These are phyloP conservation scores for Aristolochia fimbriata DNA, from an alignment of 164 flowering plant genomes.

Conservation along the genomic window DNA sequence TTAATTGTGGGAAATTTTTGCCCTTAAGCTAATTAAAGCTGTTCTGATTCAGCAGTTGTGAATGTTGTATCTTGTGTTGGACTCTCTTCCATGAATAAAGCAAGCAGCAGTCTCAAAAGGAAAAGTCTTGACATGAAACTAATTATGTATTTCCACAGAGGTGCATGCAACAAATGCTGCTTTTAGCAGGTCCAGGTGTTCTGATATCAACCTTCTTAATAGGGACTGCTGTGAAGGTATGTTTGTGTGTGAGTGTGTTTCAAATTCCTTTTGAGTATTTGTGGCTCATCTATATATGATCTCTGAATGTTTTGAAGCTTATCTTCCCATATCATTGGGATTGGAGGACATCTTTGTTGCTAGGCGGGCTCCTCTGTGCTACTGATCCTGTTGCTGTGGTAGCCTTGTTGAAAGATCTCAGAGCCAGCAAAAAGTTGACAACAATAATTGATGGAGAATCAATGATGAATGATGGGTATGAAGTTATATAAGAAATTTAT, in stretches of 20 bases:
- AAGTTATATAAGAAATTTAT: not conserved
- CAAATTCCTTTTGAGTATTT: too few species aligned
- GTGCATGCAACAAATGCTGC: slow-evolving; percentile 80
- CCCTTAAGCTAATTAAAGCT: too few species aligned
- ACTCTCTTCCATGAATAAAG: too few species aligned
- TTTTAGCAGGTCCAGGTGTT: slow-evolving; percentile 57
- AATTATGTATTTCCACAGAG: slow-evolving; percentile 40
- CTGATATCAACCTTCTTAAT: slow-evolving; percentile 18
- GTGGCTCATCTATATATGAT: not conserved
- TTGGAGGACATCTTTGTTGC: slow-evolving; percentile 84
- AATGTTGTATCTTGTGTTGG: too few species aligned
- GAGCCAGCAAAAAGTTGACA: slow-evolving; percentile 89
- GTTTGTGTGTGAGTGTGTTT: too few species aligned
- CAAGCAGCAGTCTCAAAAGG: too few species aligned
- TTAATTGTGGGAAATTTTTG: too few species aligned
- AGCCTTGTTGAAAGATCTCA: slow-evolving; percentile 87
- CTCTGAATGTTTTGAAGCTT: slow-evolving; percentile 34
- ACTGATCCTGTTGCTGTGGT: slow-evolving; percentile 97
- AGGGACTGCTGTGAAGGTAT: slow-evolving; percentile 82
- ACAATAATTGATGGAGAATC: slow-evolving; percentile 98
- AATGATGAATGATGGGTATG: slow-evolving; percentile 98
- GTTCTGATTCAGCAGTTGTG: too few species aligned
- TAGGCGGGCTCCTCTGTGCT: slow-evolving; percentile 95
- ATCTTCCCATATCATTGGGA: slow-evolving; percentile 83
- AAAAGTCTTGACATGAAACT: too few species aligned